phyloP scores from a whole-genome alignment of 768 basidiomycete species.

The Amanita polypyramis region DNA sequence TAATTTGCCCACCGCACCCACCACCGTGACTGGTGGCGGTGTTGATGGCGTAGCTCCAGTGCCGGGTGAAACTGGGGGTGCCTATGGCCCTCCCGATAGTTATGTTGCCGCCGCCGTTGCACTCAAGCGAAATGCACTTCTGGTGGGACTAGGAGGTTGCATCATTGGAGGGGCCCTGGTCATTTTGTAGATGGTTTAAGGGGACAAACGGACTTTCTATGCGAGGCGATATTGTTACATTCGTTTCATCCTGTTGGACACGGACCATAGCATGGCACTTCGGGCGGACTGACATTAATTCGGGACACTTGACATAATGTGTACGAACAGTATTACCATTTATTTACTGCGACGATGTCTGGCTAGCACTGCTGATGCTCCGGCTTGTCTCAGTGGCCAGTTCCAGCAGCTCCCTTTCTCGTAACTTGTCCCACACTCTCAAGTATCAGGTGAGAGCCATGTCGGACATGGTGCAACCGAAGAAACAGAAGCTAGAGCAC shows the following conservation, averaged over 20 bases:
- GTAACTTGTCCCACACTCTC: constrained; percentile 12
- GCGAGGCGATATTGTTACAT: neutral
- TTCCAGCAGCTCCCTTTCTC: neutral
- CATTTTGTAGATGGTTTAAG: constrained; percentile 23
- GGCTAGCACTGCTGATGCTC: too few relatives aligned
- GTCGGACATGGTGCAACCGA: constrained; percentile 12
- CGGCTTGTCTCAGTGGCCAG: neutral
- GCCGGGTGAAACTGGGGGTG: constrained; percentile 45
- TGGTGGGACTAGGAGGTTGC: constrained; percentile 34
- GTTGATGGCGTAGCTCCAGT: constrained; percentile 46
- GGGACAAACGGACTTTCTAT: neutral
- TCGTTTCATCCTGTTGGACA: constrained; percentile 3
- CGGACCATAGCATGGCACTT: constrained; percentile 4
- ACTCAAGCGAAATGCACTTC: constrained; percentile 32
- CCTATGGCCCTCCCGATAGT: constrained; percentile 57
- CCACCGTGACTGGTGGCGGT: constrained; percentile 39
- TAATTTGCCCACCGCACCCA: constrained; percentile 48
- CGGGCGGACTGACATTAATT: constrained; percentile 4
- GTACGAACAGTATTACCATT: neutral
- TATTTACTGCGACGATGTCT: neutral
- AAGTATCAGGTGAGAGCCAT: constrained; percentile 13
- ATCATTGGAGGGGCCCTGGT: constrained; percentile 39
- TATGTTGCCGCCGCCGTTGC: constrained; percentile 50
- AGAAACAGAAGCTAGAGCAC: constrained; percentile 33
- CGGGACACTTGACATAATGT: neutral